These are phyloP conservation scores for Metschnikowia lunata DNA, from an alignment of 805 yeast species.

Conservation along the genomic window DNA sequence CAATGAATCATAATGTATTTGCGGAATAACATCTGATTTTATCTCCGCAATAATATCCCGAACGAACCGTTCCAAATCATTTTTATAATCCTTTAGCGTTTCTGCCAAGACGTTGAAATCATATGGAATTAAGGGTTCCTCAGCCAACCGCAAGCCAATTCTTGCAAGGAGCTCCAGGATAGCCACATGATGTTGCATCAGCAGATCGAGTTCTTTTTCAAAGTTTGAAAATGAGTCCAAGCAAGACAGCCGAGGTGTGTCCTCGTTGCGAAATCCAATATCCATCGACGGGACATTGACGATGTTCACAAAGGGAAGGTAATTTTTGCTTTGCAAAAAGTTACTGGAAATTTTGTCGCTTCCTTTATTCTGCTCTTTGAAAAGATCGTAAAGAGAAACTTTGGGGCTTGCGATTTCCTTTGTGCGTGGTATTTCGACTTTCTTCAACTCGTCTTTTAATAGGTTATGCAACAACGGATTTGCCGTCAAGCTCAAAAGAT, in stretches of 20 bases:
- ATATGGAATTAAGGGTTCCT: conserved; percentile 73
- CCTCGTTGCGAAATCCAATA: conserved; percentile 42
- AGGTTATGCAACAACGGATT: conserved; percentile 60
- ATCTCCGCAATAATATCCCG: conserved; percentile 1
- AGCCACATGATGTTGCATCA: conserved; percentile 51
- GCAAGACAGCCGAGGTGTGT: conserved; percentile 50
- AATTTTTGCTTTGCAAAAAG: conserved; percentile 51
- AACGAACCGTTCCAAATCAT: conserved; percentile 45
- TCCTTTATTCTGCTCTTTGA: conserved; percentile 21
- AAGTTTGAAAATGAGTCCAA: conserved; percentile 61
- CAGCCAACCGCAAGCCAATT: conserved; percentile 56
- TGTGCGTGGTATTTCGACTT: conserved; percentile 16
- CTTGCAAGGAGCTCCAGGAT: conserved; percentile 54
- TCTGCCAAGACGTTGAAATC: conserved; percentile 47
- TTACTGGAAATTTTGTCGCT: conserved; percentile 27
- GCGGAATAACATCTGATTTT: conserved; percentile 12
- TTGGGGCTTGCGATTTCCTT: conserved; percentile 3
- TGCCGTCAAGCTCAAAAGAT: conserved; percentile 49
- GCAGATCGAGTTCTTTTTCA: conserved; percentile 48
- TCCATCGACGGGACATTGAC: conserved; percentile 70
- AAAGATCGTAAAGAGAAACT: conserved; percentile 24
- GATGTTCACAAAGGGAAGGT: conserved; percentile 59
- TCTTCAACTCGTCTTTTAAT: conserved; percentile 39
- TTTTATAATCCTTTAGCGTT: conserved; percentile 39
- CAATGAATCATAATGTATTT: conserved; percentile 23